Base-by-base conservation (phyloP, 305 asterid species). In the Stenogyne calaminthoides region DNA sequence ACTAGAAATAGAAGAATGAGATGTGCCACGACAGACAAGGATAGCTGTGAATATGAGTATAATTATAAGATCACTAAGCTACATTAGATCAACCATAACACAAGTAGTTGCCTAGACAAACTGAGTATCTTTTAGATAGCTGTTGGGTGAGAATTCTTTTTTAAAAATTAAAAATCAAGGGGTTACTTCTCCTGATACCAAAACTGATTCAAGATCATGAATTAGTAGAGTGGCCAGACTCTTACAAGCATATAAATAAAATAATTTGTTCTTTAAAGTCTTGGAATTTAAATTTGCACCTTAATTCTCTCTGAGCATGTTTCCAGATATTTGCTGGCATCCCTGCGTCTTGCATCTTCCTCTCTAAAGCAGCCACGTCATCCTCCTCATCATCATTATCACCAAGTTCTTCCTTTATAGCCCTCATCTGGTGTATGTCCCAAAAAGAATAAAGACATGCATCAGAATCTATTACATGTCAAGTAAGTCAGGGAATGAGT, bases 331-430 rank as follows among this genome's bases (percentile, higher is more conserved):
- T 86, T 72, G 96, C 84, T 69, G 99, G 98, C 98, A 95, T 95
- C 64, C 96, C 95, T 66, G 96, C 95, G 70, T 82, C 90, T 89
- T 91, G 96, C 97, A 95, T 92, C 91, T 91, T 92, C 87, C 96
- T 88, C 80, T 92, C 97, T 22, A 95, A 86, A 75, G 91, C 88
- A 83, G 91, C 96, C 82, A 93, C 85, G 76, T 95, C 98, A 88
- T 95, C 99, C 78, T 95, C 98, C 37, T 95, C 98, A 10, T 95
- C 98, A 59, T 93, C 97, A 81, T 95, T 93, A 80, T 93, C 99
- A 57, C 97, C 97, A 61, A 95, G 97, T 77, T 91, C 99, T 87
- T 95, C 98, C 85, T 95, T 91, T 80, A 91, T 95, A 67, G 99
- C 99, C 80, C 96, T 86, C 99, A 93, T 95, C 99, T 95, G 81